Base-by-base conservation (phyloP, 1,139 yeast genomes). In the Yamadazyma diospyri region DNA sequence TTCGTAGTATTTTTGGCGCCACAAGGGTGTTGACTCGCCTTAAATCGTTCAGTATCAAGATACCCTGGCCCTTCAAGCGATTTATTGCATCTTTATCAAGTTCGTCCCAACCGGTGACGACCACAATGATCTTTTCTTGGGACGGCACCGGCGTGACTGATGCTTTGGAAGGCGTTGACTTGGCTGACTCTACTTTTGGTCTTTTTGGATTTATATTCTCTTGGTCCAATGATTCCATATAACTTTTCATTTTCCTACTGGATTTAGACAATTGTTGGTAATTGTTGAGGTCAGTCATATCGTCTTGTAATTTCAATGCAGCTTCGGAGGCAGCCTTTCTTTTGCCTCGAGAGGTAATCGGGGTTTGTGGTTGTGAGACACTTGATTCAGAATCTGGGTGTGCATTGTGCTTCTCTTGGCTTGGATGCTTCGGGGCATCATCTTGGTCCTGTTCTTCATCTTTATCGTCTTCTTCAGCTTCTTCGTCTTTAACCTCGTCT, bases 1-100 rank as follows among this genome's bases (percentile, higher is more conserved):
- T 92, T 43, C 97, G 71, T 46, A 83, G 56, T 9, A 82, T 69
- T 40, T 78, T 77, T 1, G 97, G 95, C 0, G 97, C 92, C 12
- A 89, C 65, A 7, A 83, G 62, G 25, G 81, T 61, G 45, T 77
- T 72, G 16, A 61, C 50, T 25, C 46, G 55, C 18, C 27, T 27
- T 2, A 26, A 20, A 23, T 35, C 38, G 18, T 28, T 31, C n/a
- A 31, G 27, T 11, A 35, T 19, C 4, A 25, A 11, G 4, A 35
- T 32, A 2, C 72, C 70, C 9, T 72, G 53, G 2, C 38, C 36
- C 9, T 54, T 43, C 16, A 69, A 47, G 17, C 48, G 53, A 12
- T 44, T 30, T 3, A 50, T 36, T 30, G 67, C 69, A 1, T 48
- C 44, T 61, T 78, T 40, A 45, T 43, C 38, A 45, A 68, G 38